Base-by-base conservation (phyloP, 176 grass and related monocot species). In the Musa schizocarpa region DNA sequence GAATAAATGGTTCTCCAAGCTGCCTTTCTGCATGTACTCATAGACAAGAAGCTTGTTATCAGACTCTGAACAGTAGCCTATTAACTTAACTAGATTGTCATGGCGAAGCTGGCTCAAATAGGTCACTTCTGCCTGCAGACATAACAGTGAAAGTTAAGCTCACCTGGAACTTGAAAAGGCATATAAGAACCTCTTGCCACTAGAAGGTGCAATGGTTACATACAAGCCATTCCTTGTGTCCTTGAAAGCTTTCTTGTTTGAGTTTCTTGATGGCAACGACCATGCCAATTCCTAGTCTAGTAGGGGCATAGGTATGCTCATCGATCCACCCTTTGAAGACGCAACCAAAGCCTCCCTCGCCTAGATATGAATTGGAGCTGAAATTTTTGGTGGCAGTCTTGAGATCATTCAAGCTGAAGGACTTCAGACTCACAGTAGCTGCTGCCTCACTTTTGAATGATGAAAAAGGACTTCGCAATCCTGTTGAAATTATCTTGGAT, bases 281-380 rank as follows among this genome's bases (percentile, higher is more conserved):
- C 54, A 76, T 58, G 13, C 80, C 80, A 17, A 27, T 19, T 65
- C 80, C 80, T 55, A 43, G 72, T 56, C 22, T 68, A 34, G 61
- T 76, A 48, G 72, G 80, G 48, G 58, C 24, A 22, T 55, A 54
- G 26, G 61, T 82, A 27, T 74, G 63, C 74, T 76, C 56, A 68
- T 82, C 80, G 48, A 82, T 82, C 80, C 80, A 82, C 23, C 72
- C 80, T 68, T 76, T 82, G 62, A 67, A 82, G 62, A 82, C 70
- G 22, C 61, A 57, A 8, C 80, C 80, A 10, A 68, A 68, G 0
- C 34, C 23, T 11, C 80, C 80, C 59, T 82, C 50, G 0, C 80
- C 72, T 23, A 82, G 50, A 65, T 51, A 56, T 53, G 74, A 76
- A 64, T 66, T 82, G 48, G 54, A 56, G 34, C 65, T 55, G 57